These are phyloP conservation scores for Waltiozyma sp. DNA, from an alignment of 1,139 yeast genomes.

Conservation along the genomic window DNA sequence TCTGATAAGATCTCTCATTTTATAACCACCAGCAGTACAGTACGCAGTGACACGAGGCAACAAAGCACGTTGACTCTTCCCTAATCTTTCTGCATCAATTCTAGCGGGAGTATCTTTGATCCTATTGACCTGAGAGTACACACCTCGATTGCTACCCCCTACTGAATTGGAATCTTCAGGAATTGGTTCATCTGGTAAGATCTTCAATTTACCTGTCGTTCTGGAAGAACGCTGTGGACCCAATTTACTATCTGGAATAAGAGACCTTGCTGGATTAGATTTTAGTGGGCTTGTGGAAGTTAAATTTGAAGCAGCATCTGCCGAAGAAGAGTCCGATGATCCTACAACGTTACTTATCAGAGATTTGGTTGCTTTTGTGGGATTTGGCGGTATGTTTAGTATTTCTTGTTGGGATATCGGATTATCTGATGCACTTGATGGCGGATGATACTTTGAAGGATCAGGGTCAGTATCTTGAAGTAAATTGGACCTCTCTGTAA, in stretches of 20 bases:
- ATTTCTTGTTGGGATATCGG: neutral
- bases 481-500: neutral
- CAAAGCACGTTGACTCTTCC: conserved; percentile 77
- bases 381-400: neutral
- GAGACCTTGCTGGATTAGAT: conserved; percentile 1
- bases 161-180: conserved; percentile 27
- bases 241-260: conserved; percentile 26
- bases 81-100: conserved; percentile 86
- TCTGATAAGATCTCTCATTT: conserved; percentile 73
- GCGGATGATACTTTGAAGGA: neutral
- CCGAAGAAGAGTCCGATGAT: neutral
- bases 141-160: conserved; percentile 35
- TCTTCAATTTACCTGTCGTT: conserved; percentile 75
- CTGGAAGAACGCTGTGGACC: conserved; percentile 87
- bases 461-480: neutral
- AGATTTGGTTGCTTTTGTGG: neutral
- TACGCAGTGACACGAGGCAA: conserved; percentile 90
- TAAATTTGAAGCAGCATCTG: neutral
- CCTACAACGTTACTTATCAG: neutral
- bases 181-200: conserved; percentile 71
- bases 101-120: conserved; percentile 89
- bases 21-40: conserved; percentile 88
- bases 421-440: neutral
- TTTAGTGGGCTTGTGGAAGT: neutral
- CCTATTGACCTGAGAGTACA: conserved; percentile 71